These are phyloP conservation scores for Polytrichum commune DNA, from an alignment of 225 moss, liverwort and hornwort genomes.

Conservation along the genomic window DNA sequence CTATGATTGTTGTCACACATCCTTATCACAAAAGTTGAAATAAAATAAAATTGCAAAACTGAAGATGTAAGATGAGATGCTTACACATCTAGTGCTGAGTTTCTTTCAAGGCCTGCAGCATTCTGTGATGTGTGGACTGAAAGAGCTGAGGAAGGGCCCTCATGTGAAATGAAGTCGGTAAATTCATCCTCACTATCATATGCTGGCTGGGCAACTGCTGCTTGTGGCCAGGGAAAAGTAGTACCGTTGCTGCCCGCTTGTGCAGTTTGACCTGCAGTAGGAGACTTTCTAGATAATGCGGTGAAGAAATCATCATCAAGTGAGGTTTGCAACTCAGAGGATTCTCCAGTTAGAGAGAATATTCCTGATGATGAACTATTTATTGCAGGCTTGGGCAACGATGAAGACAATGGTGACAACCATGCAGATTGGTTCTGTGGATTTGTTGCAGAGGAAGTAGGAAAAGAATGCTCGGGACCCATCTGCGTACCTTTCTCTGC, in stretches of 20 bases:
- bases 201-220: slow-evolving; percentile 16
- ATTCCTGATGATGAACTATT: slow-evolving; percentile 26
- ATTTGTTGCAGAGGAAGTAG: slow-evolving; percentile 18
- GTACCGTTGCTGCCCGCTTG: slow-evolving; percentile 7
- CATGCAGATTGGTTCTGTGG: slow-evolving; percentile 28
- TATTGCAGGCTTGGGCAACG: slow-evolving; percentile 18
- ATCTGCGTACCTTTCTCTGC: slow-evolving; percentile 13
- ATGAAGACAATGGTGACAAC: slow-evolving; percentile 16
- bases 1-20: background rate
- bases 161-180: slow-evolving; percentile 50
- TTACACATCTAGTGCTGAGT: slow-evolving; percentile 48
- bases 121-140: slow-evolving; percentile 15
- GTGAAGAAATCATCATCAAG: slow-evolving; percentile 34
- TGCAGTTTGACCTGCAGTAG: slow-evolving; percentile 9
- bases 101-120: slow-evolving; percentile 19
- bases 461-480: slow-evolving; percentile 8
- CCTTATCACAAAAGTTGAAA: background rate
- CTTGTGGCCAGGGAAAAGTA: slow-evolving; percentile 11
- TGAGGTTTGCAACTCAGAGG: slow-evolving; percentile 24
- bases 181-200: slow-evolving; percentile 58
- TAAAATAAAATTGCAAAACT: background rate
- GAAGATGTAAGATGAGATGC: background rate
- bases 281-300: slow-evolving; percentile 28
- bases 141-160: slow-evolving; percentile 25
- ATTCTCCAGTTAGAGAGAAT: slow-evolving; percentile 42